Base-by-base conservation (phyloP, 495 filamentous ascomycete genomes). In the Daldinia bambusicola region DNA sequence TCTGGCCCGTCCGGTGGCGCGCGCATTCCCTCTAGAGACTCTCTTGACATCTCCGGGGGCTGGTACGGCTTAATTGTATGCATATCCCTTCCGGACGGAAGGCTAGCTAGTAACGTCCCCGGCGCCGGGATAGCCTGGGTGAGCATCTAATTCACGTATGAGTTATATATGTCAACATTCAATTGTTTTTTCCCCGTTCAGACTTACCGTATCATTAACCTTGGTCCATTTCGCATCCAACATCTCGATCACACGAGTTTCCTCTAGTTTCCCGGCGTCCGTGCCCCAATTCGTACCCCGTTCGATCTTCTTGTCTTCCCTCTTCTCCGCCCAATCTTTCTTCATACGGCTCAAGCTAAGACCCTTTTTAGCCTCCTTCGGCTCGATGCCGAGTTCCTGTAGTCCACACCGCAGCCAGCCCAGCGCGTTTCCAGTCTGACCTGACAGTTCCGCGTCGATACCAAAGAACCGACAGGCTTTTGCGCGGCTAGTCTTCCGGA, bases 381-480 rank as follows among this genome's bases (percentile, higher is more conserved):
- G 52, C 66, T 82, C 76, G 61, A 92, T 78, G 0, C 92, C 93
- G 22, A 97, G 78, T 64, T 93, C 88, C 38, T 86, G 85, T 74
- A 88, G 87, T 1, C 89, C 93, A 45, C 88, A 93, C 14, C 84
- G 80, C 53, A 97, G 75, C 95, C 95, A 98, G 0, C 89, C 93
- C 69, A 98, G 91, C 0, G 84, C 95, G 65, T 88, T 89, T 0
- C 94, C 95, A 4, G 89, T 90, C 78, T 93, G 89, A 2, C 91
- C 93, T 6, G 87, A 87, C 12, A 93, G 71, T 71, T 98, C 95
- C 2, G 94, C 90, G 78, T 98, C 93, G 32, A 98, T 90, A 2
- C 88, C 94, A 55, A 98, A 91, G 77, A 98, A 97, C 32, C 95
- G 87, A 75, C 93, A 96, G 0, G 93, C 93, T 67, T 93, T 92